Percentiles rank a stretch among this genome's conserved stretches.
These are phyloP conservation scores for Anacardium occidentale DNA, from an alignment of 345 rosid genomes.

Conservation along the genomic window DNA sequence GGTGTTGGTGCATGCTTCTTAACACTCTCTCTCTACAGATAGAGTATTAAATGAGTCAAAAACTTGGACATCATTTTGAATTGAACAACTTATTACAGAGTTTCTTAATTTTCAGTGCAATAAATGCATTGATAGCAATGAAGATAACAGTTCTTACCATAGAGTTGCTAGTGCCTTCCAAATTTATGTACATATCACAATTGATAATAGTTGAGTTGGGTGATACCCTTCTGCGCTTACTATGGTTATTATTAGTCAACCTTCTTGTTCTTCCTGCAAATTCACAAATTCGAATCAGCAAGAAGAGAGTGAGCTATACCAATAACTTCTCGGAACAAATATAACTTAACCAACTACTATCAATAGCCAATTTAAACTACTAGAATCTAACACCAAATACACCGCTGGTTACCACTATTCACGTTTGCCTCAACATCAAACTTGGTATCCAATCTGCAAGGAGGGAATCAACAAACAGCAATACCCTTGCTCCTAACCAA, in stretches of 20 bases:
- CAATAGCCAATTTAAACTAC: too few species aligned
- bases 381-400: too few species aligned
- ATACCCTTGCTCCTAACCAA: too few species aligned
- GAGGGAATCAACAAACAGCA: too few species aligned
- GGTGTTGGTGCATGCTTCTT: conserved; percentile 15
- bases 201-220: conserved; percentile 31
- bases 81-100: neutral
- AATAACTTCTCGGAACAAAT: neutral
- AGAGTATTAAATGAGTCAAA: neutral
- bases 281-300: neutral
- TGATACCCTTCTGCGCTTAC: conserved; percentile 47
- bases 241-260: conserved; percentile 23
- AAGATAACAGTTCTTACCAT: conserved; percentile 32
- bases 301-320: conserved; percentile 9
- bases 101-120: neutral
- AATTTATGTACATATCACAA: conserved; percentile 44
- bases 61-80: conserved; percentile 10
- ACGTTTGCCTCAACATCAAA: too few species aligned
- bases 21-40: conserved; percentile 37
- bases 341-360: too few species aligned
- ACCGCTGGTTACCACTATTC: too few species aligned
- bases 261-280: conserved; percentile 35
- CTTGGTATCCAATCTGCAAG: too few species aligned
- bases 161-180: conserved; percentile 46
- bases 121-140: neutral